Evolutionary conservation across 768 basidiomycete species (phyloP), one percentile per base, ranked within the genome.

Genomic region (Russula abietina): DNA sequence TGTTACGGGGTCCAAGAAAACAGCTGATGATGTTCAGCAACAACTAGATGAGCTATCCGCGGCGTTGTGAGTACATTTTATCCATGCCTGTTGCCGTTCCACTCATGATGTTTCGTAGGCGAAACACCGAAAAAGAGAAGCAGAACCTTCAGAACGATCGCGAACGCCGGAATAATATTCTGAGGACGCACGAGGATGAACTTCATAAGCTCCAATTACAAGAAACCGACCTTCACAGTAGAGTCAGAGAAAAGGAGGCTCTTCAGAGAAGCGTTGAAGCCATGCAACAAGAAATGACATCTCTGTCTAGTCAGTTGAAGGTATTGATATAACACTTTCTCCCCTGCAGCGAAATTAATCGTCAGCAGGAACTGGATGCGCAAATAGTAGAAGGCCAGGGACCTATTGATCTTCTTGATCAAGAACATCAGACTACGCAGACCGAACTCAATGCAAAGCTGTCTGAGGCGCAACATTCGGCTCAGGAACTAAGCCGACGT

Each of bases 1-100:
- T 22, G 74, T 80, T 8, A 85, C 85, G 2, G 95, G 94, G 2
- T 88, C 87, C 38, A 81, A 83, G 16, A 91, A 85, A 73, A 93
- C 94, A 1, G 82, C 83, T 0, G 90, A 93, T 51, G 93, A 95
- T 52, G 87, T 98, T 17, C 89, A 98, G 72, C 75, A 68, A 28
- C 87, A 97, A 70, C 77, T 97, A 7, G 84, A 88, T 59, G 74
- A 75, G 1, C 71, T 95, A 26, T 77, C 80, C 1, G 76, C 75
- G 17, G 79, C 87, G 64, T 78, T 93, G 94, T 96, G 69, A 70
- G 84, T 73, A 46, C 50, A 57, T 9, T n/a, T 59, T 49, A 26
- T 30, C 33, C 2, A 16, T 49, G 49, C 48, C 50, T 38, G 2
- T 26, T 45, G n/a, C 58, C 6, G 10, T 41, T 52, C 28, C 9